Conservation (phyloP, 805 yeast genomes). For the Pichia gijzeniarum region DNA sequence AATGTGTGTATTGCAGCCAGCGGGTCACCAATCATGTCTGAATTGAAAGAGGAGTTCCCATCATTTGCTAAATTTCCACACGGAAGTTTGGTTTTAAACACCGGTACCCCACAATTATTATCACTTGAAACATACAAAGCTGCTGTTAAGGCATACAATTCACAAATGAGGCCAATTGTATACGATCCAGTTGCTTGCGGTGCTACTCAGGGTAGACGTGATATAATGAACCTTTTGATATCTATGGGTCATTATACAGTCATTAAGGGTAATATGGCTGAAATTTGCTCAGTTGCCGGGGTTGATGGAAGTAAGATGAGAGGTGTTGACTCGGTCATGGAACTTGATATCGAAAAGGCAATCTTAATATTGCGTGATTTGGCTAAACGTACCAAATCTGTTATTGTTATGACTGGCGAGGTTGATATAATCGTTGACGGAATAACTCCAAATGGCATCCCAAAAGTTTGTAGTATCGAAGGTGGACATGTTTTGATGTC, state of each 20-base stretch:
- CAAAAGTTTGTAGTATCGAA: conserved; percentile 23
- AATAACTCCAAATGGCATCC: conserved; percentile 14
- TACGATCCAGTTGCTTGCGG: conserved; percentile 95
- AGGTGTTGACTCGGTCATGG: conserved; percentile 57
- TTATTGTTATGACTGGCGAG: conserved; percentile 70
- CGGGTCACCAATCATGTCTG: conserved; percentile 87
- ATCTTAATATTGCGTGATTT: conserved; percentile 40
- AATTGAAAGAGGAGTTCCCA: conserved; percentile 55
- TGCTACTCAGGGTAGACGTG: conserved; percentile 56
- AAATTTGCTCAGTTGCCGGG: conserved; percentile 58
- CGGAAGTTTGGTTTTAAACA: conserved; percentile 56
- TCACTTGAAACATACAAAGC: conserved; percentile 36
- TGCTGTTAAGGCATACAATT: conserved; percentile 58
- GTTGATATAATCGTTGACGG: conserved; percentile 48
- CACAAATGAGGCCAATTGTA: conserved; percentile 51
- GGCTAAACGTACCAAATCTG: conserved; percentile 44
- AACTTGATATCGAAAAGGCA: conserved; percentile 20
- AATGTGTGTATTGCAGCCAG: conserved; percentile 80
- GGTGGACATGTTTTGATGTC: conserved; percentile 67
- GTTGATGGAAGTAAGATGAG: conserved; percentile 40
- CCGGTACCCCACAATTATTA: conserved; percentile 60
- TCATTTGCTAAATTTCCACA: conserved; percentile 56
- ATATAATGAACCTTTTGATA: conserved; percentile 43
- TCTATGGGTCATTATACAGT: conserved; percentile 54
- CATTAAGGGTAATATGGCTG: conserved; percentile 85